Percentiles rank a stretch among this genome's conserved stretches.
phyloP scores from a whole-genome alignment of 1,284 basidiomycete species.

The Ceratobasidium sp. region DNA sequence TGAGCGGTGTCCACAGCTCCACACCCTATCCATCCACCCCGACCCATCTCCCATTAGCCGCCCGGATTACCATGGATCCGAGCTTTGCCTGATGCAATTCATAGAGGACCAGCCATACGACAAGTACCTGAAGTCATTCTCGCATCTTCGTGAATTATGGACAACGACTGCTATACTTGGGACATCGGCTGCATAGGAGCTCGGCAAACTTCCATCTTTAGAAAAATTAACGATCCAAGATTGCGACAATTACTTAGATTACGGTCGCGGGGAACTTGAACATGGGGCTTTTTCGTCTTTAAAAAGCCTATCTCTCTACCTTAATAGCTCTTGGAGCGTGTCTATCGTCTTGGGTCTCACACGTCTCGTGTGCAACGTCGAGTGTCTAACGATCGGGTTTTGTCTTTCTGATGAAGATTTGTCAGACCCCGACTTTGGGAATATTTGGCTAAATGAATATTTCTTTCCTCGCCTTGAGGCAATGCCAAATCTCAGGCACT shows the following conservation, averaged over 20 bases:
- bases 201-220: neutral
- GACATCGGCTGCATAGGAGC: neutral
- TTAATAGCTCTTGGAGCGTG: neutral
- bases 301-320: neutral
- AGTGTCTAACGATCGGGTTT: too few relatives aligned
- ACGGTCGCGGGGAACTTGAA: neutral
- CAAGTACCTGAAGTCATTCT: neutral
- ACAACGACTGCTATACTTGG: neutral
- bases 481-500: too few relatives aligned
- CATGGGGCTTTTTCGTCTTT: neutral
- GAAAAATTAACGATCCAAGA: neutral
- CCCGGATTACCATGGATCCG: neutral
- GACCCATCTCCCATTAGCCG: neutral
- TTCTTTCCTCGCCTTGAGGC: too few relatives aligned
- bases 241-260: neutral
- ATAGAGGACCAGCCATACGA: neutral
- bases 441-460: too few relatives aligned
- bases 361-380: too few relatives aligned
- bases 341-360: too few relatives aligned
- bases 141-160: neutral
- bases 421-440: too few relatives aligned
- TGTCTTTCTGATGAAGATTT: too few relatives aligned
- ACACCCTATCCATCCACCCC: neutral
- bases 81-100: neutral
- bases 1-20: neutral